A percentile compares a stretch with the other conserved stretches of the same genome.
phyloP scores from a whole-genome alignment of 345 rosid species.

The Pistacia vera region DNA sequence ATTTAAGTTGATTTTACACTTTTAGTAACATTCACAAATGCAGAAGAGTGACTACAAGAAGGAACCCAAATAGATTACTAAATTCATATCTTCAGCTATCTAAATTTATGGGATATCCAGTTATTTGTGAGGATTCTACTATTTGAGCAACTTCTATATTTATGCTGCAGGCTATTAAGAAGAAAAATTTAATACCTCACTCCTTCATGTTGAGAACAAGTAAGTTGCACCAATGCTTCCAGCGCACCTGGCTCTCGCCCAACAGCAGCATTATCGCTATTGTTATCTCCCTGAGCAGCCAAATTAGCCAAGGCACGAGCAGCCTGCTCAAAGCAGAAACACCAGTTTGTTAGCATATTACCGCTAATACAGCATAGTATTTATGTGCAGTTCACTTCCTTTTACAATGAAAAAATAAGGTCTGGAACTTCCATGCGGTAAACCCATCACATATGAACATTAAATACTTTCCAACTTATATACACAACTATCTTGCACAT shows the following conservation, averaged over 20 bases:
- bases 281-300: conserved; percentile 49
- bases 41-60: conserved; percentile 1
- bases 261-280: conserved; percentile 36
- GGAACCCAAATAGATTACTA: background rate
- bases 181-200: conserved; percentile 28
- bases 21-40: background rate
- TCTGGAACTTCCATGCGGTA: background rate
- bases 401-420: background rate
- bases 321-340: conserved; percentile 24
- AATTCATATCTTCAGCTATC: background rate
- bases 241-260: conserved; percentile 42
- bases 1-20: background rate
- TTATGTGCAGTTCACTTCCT: background rate
- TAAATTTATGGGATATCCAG: background rate
- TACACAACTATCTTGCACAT: background rate
- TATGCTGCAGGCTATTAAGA: background rate
- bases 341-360: conserved; percentile 6
- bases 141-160: background rate
- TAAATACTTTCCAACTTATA: background rate
- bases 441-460: background rate
- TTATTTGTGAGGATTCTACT: background rate
- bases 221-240: conserved; percentile 40
- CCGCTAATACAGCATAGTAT: background rate
- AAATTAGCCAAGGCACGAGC: conserved; percentile 43
- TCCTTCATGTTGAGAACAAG: conserved; percentile 39